phyloP scores from a whole-genome alignment of 2,329 filamentous ascomycete genomes.

The Penicillium oxalicum region DNA sequence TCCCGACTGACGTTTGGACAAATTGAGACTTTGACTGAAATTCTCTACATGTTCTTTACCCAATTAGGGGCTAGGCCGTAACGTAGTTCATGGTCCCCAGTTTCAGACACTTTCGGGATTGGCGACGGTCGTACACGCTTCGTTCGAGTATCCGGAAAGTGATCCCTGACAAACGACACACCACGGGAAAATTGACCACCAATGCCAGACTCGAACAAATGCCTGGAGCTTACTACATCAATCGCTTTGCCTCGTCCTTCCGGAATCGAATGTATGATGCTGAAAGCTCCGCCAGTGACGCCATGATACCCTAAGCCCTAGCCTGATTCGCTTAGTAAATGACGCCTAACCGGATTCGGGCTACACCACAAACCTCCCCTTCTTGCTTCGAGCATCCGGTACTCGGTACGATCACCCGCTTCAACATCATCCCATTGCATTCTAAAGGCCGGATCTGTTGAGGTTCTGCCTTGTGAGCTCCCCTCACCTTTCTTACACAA shows the following conservation, averaged over 20 bases:
- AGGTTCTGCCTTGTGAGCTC: slow-evolving; percentile 33
- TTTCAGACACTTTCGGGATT: neutral
- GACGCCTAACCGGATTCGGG: slow-evolving; percentile 33
- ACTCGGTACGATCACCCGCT: slow-evolving; percentile 14
- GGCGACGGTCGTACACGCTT: neutral
- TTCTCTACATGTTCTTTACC: neutral
- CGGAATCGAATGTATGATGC: slow-evolving; percentile 20
- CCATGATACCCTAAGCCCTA: slow-evolving; percentile 40
- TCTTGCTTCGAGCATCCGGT: slow-evolving; percentile 14
- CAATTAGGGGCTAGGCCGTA: neutral
- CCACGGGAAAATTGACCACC: too few species aligned
- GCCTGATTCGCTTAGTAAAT: slow-evolving; percentile 36
- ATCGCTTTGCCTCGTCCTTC: too few species aligned
- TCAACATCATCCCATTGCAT: slow-evolving; percentile 23
- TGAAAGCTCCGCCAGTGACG: slow-evolving; percentile 26
- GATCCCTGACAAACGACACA: too few species aligned
- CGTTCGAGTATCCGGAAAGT: neutral
- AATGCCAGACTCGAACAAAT: too few species aligned
- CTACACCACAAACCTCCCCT: slow-evolving; percentile 31
- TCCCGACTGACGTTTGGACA: slow-evolving; percentile 14
- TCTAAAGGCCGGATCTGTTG: slow-evolving; percentile 20
- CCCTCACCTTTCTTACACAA: slow-evolving; percentile 39
- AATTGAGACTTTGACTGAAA: neutral
- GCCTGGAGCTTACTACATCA: too few species aligned
- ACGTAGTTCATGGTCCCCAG: neutral